Percentiles rank a stretch among this genome's conserved stretches.
These are phyloP conservation scores for Myrica gale DNA, from an alignment of 306 rosid genomes.

Conservation along the genomic window DNA sequence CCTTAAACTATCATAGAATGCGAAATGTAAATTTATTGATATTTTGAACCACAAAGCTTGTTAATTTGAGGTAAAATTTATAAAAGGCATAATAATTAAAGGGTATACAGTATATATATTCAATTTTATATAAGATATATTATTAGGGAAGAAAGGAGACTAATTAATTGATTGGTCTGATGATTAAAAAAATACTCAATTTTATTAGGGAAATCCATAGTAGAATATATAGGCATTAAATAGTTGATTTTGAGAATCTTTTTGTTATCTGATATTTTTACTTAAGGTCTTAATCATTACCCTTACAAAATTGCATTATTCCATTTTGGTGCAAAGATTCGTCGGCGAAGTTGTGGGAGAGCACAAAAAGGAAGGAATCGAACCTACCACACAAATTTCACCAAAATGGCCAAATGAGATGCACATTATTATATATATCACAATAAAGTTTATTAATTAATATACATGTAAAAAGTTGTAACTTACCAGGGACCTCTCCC, in stretches of 20 bases:
- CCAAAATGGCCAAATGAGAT: background rate
- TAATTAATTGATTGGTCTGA: background rate
- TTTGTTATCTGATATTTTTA: background rate
- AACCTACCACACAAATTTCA: no score
- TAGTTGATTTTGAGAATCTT: background rate
- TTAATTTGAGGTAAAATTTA: no score
- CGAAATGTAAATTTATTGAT: no score
- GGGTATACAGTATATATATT: no score
- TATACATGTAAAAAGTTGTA: no score
- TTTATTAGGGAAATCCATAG: background rate
- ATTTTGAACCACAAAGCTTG: no score
- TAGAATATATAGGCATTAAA: background rate
- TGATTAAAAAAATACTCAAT: background rate
- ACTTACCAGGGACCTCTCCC: slow-evolving; percentile 38
- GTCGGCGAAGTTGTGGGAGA: background rate
- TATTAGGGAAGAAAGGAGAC: no score
- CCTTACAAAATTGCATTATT: background rate
- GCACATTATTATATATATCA: background rate
- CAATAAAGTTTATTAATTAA: no score
- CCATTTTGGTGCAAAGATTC: background rate
- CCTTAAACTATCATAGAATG: no score
- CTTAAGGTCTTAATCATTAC: no score
- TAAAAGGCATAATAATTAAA: no score
- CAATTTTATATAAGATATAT: no score
- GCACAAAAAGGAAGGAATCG: background rate